Conservation (phyloP, 164 flowering plant genomes). For the Vitis vinifera region DNA sequence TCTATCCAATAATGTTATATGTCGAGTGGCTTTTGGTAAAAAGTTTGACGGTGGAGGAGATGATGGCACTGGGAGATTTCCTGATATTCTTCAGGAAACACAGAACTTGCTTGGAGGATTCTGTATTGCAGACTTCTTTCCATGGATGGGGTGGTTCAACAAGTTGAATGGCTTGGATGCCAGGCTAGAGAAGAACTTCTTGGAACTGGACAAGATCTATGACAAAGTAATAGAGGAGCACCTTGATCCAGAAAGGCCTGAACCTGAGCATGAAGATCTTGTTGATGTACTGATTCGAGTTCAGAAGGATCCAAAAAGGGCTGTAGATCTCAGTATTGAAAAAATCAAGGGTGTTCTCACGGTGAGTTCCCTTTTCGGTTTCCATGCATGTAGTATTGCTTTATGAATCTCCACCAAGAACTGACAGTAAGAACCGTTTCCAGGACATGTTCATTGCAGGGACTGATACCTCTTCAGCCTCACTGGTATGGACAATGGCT, state of each 20-base stretch:
- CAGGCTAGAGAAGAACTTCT: conserved; percentile 26
- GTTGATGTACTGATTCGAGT: conserved; percentile 37
- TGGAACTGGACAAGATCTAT: conserved; percentile 25
- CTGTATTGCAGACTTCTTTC: conserved; percentile 34
- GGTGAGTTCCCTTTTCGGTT: conserved; percentile 15
- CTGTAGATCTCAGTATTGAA: conserved; percentile 11
- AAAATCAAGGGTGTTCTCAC: conserved; percentile 34
- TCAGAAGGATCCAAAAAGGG: conserved; percentile 17
- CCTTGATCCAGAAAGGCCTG: conserved; percentile 7
- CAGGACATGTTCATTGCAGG: conserved; percentile 45
- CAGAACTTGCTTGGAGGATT: conserved; percentile 21
- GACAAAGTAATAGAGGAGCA: conserved; percentile 34
- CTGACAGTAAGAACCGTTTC: neutral
- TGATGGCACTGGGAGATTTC: conserved; percentile 3
- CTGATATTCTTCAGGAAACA: conserved; percentile 11
- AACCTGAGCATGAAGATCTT: conserved; percentile 29
- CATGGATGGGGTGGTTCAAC: conserved; percentile 43
- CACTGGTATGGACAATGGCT: conserved; percentile 41
- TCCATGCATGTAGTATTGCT: too few relatives aligned
- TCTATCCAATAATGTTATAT: conserved; percentile 21
- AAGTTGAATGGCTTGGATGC: conserved; percentile 23
- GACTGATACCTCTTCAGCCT: conserved; percentile 25
- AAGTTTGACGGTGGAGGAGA: conserved; percentile 10
- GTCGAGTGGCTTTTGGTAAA: conserved; percentile 35
- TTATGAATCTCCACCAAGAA: too few relatives aligned